Conservation (phyloP, 345 rosid genomes). For the Bruguiera gymnorhiza region DNA sequence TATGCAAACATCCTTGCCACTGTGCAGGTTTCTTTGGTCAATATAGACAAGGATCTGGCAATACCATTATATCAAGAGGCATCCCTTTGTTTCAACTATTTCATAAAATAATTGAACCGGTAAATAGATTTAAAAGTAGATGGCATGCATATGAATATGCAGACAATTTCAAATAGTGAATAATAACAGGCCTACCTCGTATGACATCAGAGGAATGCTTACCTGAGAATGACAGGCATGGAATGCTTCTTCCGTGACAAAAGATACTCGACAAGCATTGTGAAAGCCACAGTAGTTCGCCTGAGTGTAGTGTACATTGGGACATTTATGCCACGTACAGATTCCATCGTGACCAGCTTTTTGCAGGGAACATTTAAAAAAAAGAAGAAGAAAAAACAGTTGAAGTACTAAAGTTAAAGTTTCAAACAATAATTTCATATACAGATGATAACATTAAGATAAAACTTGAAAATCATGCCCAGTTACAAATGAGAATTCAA, state of each 20-base stretch:
- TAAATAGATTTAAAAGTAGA: background rate
- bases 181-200: background rate
- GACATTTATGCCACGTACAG: conserved; percentile 28
- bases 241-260: conserved; percentile 25
- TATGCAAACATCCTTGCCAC: too few relatives aligned
- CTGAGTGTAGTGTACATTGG: conserved; percentile 33
- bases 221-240: conserved; percentile 27
- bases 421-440: too few relatives aligned
- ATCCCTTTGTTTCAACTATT: background rate
- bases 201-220: background rate
- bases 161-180: background rate
- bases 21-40: too few relatives aligned
- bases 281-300: conserved; percentile 31
- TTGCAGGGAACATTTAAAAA: background rate
- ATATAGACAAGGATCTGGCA: too few relatives aligned
- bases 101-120: background rate
- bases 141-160: background rate
- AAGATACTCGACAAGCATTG: conserved; percentile 29
- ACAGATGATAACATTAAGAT: background rate
- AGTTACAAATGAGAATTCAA: background rate
- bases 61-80: too few relatives aligned
- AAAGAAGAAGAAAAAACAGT: background rate
- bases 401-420: too few relatives aligned
- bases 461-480: background rate
- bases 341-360: conserved; percentile 31